Evolutionary conservation across 495 filamentous ascomycete genomes (phyloP), one percentile per base, ranked within the genome.

Genomic region (Hypoxylon subgilvum): DNA sequence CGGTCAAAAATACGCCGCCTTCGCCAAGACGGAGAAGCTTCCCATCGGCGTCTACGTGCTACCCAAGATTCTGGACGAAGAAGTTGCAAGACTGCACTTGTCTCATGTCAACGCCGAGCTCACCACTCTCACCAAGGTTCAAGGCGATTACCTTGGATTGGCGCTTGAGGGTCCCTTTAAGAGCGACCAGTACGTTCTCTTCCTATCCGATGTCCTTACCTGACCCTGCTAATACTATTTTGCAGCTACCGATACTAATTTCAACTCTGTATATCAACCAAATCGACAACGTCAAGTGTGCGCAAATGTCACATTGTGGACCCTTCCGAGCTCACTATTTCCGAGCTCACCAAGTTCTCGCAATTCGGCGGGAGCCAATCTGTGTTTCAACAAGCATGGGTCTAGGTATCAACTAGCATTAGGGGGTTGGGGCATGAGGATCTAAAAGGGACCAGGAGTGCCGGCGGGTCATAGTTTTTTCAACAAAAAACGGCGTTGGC

Each of bases 31-130:
- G 45, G 81, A 79, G 66, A 94, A 94, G 84, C 92, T 96, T 72
- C 80, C 83, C 53, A 81, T 94, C 67, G 88, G 92, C 66, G 95
- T 98, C 80, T 97, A 95, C 75, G 93, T 96, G 49, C 85, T 98
- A 52, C 94, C 94, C 71, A 98, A 98, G 92, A 90, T 96, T 63
- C 84, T 98, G 32, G 94, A 98, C 63, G 94, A 98, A 86, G 90
- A 96, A 79, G 94, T 98, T 69, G 94, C 94, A 64, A 83, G 86
- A 66, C 88, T 96, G 61, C 94, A 98, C 78, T 78, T 97, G 67
- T 85, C 82, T 46, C 95, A 97, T 82, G 89, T 95, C 83, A 96
- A 96, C 77, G 94, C 82, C 72, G 91, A 97, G 83, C 82, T 98
- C 59, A 86, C 89, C 61, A 86, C 84, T 73, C 83, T 98, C 69